Conservation (phyloP, 1,284 basidiomycete genomes). For the Sporisorium iseilematis-ciliati region DNA sequence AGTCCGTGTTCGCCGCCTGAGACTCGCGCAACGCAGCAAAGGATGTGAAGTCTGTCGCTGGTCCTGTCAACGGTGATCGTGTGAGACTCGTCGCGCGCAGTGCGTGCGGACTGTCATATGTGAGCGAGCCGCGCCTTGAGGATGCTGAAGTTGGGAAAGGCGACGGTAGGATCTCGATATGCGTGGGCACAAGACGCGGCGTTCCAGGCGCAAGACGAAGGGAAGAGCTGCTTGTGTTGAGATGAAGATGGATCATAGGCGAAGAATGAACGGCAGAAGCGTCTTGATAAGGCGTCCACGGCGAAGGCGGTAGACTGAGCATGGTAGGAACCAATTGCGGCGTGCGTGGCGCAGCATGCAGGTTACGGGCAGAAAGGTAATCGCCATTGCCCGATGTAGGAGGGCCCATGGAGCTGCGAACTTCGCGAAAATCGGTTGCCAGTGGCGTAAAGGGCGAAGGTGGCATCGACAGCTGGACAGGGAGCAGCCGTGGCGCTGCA, state of each 20-base stretch:
- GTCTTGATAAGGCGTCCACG: constrained; percentile 53
- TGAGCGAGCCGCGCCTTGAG: constrained; percentile 43
- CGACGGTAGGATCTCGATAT: constrained; percentile 56
- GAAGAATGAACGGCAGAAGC: constrained; percentile 9
- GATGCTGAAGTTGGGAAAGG: constrained; percentile 49
- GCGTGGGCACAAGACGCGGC: constrained; percentile 54
- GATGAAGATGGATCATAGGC: constrained; percentile 47
- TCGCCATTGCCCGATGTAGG: constrained; percentile 20
- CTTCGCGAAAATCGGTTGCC: constrained; percentile 25
- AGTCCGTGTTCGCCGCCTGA: not conserved
- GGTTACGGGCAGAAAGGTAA: constrained; percentile 35
- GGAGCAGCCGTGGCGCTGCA: constrained; percentile 51
- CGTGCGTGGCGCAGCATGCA: constrained; percentile 45
- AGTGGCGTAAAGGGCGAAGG: constrained; percentile 53
- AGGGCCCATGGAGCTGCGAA: constrained; percentile 14
- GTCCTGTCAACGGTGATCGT: constrained; percentile 26
- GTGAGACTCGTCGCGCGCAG: constrained; percentile 18
- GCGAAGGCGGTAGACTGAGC: constrained; percentile 60
- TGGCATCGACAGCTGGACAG: constrained; percentile 49
- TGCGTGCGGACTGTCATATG: constrained; percentile 32
- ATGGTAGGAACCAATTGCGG: constrained; percentile 55
- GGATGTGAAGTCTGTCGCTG: constrained; percentile 23
- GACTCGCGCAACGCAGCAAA: constrained; percentile 24
- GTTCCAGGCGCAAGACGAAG: constrained; percentile 50
- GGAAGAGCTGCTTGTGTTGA: constrained; percentile 44